Base-by-base conservation (phyloP, 2,329 filamentous ascomycete genomes). In the Aspergillus pseudoglaucus region DNA sequence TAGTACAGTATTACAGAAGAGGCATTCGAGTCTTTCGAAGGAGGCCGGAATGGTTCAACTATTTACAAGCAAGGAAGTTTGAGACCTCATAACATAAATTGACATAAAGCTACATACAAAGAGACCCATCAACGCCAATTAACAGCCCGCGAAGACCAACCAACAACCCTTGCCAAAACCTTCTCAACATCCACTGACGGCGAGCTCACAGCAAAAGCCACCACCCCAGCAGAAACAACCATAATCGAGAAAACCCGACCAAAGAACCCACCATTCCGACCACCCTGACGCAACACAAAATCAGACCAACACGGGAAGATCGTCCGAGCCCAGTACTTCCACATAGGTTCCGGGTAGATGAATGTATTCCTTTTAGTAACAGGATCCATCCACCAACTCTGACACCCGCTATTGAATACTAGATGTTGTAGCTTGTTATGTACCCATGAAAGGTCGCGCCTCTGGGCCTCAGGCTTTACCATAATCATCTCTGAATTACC, bases 341-440 rank as follows among this genome's bases (percentile, higher is more conserved):
- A 55, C 53, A 55, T 55, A 6, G 53, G 53, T 27, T 55, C 53
- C 3, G 53, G 50, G 18, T 55, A 55, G 35, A 55, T 55, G 48
- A 22, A 22, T 22, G 22, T 22, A 6, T 22, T 22, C 5, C 22
- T 3, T 5, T 22, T 6, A 5, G 22, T 22, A 22, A 22, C 22
- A 5, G 22, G 53, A 22, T 53, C 51, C 48, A 51, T 51, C 49
- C 49, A 51, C 49, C 49, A 51, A 22, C 49, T 51, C 30, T 52
- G 45, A 22, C 52, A 54, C 10, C 52, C 52, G 27, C 47, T 54
- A 33, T 54, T 50, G 30, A 54, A 54, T 9, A 54, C 52, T 10
- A 54, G 44, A 10, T 42, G 15, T 37, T 52, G 27, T 7, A 54
- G 15, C 33, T 54, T 54, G 2, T 25, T 17, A 37, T 52, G 52